A percentile compares a stretch with the other conserved stretches of the same genome.
Evolutionary conservation across 345 rosid species (phyloP).

Genomic region (Kandelia obovata): DNA sequence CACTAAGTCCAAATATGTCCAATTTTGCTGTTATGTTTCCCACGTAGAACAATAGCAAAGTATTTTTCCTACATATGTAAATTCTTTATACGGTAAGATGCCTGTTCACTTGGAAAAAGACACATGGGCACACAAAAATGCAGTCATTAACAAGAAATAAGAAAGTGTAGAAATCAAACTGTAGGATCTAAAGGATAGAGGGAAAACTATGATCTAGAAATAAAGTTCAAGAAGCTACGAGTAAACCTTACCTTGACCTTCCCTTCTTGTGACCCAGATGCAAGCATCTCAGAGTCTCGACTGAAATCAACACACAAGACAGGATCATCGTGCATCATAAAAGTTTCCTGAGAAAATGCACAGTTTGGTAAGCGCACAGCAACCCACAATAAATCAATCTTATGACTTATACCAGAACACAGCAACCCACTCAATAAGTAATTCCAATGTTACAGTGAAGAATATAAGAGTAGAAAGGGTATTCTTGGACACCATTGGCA

Average conservation of each 20-base stretch:
- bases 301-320: slow-evolving; percentile 96
- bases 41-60: not conserved
- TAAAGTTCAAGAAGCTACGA: slow-evolving; percentile 11
- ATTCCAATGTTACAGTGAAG: too few relatives aligned
- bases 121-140: not conserved
- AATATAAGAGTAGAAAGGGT: too few relatives aligned
- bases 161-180: not conserved
- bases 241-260: slow-evolving; percentile 72
- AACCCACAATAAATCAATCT: not conserved
- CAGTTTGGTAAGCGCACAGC: slow-evolving; percentile 11
- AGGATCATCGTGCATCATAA: slow-evolving; percentile 99
- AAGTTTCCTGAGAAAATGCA: slow-evolving; percentile 67
- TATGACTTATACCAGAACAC: not conserved
- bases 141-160: not conserved
- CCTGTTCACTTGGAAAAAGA: not conserved
- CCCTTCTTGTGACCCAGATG: slow-evolving; percentile 95
- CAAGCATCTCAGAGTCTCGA: slow-evolving; percentile 96
- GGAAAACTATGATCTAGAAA: not conserved
- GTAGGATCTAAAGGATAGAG: not conserved
- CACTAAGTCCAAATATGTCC: too few relatives aligned
- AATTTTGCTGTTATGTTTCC: too few relatives aligned
- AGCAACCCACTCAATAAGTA: not conserved
- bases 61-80: not conserved
- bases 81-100: not conserved
- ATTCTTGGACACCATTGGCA: too few relatives aligned